Evolutionary conservation across 2,329 filamentous ascomycete species (phyloP).

Genomic region (Bipolaris bicolor): DNA sequence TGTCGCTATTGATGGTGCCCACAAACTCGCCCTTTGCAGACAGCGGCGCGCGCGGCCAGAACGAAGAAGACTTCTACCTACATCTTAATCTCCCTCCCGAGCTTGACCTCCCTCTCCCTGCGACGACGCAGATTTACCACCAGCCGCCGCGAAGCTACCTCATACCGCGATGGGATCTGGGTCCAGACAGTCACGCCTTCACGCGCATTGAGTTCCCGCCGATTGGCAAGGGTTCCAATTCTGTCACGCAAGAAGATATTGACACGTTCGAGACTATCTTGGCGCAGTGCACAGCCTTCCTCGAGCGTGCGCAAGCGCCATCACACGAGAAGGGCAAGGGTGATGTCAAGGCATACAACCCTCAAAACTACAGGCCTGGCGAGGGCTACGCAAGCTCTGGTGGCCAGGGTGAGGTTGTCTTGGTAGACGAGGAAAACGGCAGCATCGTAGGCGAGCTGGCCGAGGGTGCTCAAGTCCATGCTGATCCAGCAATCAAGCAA

Average conservation of each 20-base stretch:
- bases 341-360: conserved; percentile 69
- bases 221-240: conserved; percentile 66
- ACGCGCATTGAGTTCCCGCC: conserved; percentile 89
- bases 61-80: conserved; percentile 89
- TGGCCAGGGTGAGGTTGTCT: conserved; percentile 75
- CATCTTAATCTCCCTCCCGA: conserved; percentile 94
- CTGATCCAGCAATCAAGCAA: conserved; percentile 74
- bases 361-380: conserved; percentile 77
- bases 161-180: conserved; percentile 93
- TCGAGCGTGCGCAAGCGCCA: conserved; percentile 77
- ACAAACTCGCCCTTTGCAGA: conserved; percentile 74
- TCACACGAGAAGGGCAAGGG: conserved; percentile 50
- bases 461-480: conserved; percentile 79
- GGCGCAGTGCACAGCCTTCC: conserved; percentile 95
- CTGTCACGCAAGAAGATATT: conserved; percentile 84
- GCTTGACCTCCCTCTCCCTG: conserved; percentile 89
- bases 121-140: conserved; percentile 96
- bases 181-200: conserved; percentile 85
- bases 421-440: conserved; percentile 94
- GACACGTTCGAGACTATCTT: conserved; percentile 98
- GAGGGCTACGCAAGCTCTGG: conserved; percentile 70
- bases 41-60: conserved; percentile 63
- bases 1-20: conserved; percentile 94
- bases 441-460: conserved; percentile 92
- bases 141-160: conserved; percentile 91